Percentiles rank a stretch among this genome's conserved stretches.
phyloP scores from a whole-genome alignment of 345 rosid species.

The Erucastrum elatum region DNA sequence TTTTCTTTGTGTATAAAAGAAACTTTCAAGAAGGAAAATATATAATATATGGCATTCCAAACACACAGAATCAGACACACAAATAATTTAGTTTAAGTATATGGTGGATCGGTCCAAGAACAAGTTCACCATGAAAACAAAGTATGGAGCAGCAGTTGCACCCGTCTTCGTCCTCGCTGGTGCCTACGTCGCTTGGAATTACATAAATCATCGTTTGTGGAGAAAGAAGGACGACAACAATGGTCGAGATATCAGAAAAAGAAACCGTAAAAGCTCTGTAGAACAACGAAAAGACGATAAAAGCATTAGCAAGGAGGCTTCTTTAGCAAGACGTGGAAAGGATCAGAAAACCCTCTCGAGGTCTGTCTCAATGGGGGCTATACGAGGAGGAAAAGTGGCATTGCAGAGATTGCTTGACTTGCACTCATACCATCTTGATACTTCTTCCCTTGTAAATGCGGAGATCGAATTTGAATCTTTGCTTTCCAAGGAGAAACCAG shows the following conservation, averaged over 20 bases:
- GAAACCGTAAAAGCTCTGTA: not conserved
- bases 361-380: conserved; percentile 52
- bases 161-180: conserved; percentile 46
- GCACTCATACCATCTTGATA: conserved; percentile 42
- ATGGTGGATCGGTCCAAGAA: conserved; percentile 33
- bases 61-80: not conserved
- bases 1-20: not conserved
- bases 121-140: conserved; percentile 35
- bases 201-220: conserved; percentile 39
- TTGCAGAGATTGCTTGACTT: conserved; percentile 56
- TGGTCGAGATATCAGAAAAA: conserved; percentile 13
- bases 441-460: conserved; percentile 33
- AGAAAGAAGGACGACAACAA: conserved; percentile 33
- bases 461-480: conserved; percentile 36
- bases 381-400: conserved; percentile 59
- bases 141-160: conserved; percentile 50
- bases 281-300: conserved; percentile 13
- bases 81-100: not conserved
- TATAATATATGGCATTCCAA: not conserved
- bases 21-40: not conserved
- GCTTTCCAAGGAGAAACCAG: conserved; percentile 37
- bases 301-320: conserved; percentile 12
- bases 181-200: conserved; percentile 48
- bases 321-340: conserved; percentile 4
- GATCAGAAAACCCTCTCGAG: conserved; percentile 23